Evolutionary conservation across 768 basidiomycete genomes (phyloP).

Genomic region (Cytidiella melzeri): DNA sequence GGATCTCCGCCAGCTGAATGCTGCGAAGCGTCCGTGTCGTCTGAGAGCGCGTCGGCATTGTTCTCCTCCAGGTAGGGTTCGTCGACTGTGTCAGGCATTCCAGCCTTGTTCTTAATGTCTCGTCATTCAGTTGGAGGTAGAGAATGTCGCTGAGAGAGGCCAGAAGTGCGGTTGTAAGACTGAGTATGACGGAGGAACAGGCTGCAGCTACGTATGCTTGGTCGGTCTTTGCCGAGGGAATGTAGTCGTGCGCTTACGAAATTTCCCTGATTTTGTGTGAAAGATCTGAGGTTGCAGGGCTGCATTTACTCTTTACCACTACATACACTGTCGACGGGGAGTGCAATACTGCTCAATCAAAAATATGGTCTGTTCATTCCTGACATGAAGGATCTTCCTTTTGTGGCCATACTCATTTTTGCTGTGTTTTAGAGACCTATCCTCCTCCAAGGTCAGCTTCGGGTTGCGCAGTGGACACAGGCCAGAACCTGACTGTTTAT

Average conservation of each 20-base stretch:
- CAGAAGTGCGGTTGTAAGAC: no score
- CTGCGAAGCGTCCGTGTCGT: no score
- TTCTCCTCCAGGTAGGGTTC: no score
- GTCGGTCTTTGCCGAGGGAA: no score
- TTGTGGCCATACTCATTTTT: neutral
- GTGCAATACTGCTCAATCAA: neutral
- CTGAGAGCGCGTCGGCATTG: no score
- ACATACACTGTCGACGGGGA: neutral
- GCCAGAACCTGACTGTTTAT: neutral
- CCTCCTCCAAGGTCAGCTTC: slow-evolving; percentile 27
- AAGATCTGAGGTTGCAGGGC: no score
- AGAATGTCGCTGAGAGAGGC: no score
- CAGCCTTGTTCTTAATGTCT: no score
- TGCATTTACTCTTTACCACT: neutral
- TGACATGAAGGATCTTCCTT: neutral
- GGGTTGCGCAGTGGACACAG: no score
- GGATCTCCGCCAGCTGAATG: neutral
- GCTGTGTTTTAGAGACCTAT: slow-evolving; percentile 26
- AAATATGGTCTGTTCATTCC: slow-evolving; percentile 19
- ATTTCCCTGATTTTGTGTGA: slow-evolving; percentile 8
- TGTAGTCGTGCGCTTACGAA: slow-evolving; percentile 11
- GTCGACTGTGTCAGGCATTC: no score
- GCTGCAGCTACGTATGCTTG: neutral
- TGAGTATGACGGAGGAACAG: no score
- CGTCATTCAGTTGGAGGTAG: no score